These are phyloP conservation scores for Xylariaceae sp. DNA, from an alignment of 2,329 filamentous ascomycete genomes.

Conservation along the genomic window DNA sequence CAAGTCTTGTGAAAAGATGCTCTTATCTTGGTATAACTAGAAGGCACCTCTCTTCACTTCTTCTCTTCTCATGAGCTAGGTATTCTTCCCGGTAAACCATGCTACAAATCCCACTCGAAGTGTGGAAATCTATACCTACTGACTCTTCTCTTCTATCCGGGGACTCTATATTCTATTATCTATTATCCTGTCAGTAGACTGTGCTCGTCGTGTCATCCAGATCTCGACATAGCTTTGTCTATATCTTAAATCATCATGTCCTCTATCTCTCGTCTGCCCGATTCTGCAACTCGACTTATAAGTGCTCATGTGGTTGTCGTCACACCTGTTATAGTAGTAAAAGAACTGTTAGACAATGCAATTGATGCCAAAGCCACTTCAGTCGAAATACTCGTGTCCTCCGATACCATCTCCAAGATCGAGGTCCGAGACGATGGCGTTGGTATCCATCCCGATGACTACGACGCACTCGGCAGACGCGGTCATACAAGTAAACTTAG, in stretches of 20 bases:
- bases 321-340: constrained; percentile 68
- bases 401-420: constrained; percentile 72
- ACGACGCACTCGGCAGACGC: constrained; percentile 65
- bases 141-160: background rate
- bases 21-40: too few species aligned
- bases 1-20: too few species aligned
- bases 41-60: too few species aligned
- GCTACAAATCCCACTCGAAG: too few species aligned
- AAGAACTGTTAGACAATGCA: constrained; percentile 80
- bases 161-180: too few species aligned
- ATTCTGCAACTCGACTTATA: constrained; percentile 60
- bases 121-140: too few species aligned
- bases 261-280: constrained; percentile 55
- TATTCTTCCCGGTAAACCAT: too few species aligned
- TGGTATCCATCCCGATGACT: constrained; percentile 70
- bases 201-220: too few species aligned
- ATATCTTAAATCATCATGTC: constrained; percentile 20
- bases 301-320: constrained; percentile 67
- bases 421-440: constrained; percentile 77
- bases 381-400: constrained; percentile 68
- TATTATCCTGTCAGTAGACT: too few species aligned
- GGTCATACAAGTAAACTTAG: constrained; percentile 77
- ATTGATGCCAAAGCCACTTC: constrained; percentile 73
- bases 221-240: background rate
- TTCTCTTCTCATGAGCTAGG: too few species aligned